A percentile compares a stretch with the other conserved stretches of the same genome.
Evolutionary conservation across 2,329 filamentous ascomycete species (phyloP).

Genomic region (Dactylonectria estremocensis): DNA sequence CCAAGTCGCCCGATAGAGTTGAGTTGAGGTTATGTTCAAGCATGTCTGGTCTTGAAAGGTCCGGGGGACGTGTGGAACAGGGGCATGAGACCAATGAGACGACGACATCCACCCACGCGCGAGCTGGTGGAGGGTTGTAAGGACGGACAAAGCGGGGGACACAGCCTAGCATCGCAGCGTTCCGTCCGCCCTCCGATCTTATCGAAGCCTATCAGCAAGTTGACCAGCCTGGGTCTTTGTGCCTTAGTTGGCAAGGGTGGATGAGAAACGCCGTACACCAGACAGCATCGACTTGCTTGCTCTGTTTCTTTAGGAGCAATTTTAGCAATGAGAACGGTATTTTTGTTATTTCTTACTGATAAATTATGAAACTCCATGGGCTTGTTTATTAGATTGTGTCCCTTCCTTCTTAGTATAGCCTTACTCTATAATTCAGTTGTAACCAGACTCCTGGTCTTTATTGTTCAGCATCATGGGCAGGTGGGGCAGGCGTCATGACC

Average conservation of each 20-base stretch:
- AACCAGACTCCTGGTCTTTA: no score
- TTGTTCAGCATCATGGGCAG: no score
- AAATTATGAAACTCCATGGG: no score
- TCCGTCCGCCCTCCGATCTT: constrained; percentile 33
- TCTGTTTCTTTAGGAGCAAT: no score
- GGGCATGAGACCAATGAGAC: constrained; percentile 38
- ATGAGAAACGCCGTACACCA: no score
- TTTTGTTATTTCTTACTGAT: no score
- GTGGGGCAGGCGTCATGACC: no score
- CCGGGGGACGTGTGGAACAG: constrained; percentile 36
- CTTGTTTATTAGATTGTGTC: no score
- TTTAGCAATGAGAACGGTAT: no score
- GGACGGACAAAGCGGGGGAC: constrained; percentile 28
- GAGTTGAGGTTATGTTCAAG: constrained; percentile 42
- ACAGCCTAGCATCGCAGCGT: constrained; percentile 22
- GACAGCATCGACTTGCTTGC: no score
- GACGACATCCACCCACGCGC: constrained; percentile 40
- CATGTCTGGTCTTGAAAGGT: constrained; percentile 37
- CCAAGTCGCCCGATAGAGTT: constrained; percentile 38
- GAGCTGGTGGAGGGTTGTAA: constrained; percentile 31
- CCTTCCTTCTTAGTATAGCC: no score
- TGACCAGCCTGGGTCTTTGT: constrained; percentile 1
- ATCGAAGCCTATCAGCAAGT: constrained; percentile 27
- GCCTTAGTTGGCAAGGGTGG: not conserved
- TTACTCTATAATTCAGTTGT: no score